A percentile compares a stretch with the other conserved stretches of the same genome.
Conservation (phyloP, 768 basidiomycete genomes). For the Dioszegia hungarica region DNA sequence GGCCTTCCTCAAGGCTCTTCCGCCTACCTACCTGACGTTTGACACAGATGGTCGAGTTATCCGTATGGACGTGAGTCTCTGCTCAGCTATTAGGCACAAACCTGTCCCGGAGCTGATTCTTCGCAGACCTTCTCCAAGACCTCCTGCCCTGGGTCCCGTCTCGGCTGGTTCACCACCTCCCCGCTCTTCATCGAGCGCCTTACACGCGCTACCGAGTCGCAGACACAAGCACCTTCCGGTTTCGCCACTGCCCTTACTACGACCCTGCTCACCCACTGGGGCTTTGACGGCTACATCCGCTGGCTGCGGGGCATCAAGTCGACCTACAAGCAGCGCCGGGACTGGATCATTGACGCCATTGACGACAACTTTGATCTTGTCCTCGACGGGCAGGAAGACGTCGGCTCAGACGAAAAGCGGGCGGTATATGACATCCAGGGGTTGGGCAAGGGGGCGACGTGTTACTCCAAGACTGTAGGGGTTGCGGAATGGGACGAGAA, state of each 20-base stretch:
- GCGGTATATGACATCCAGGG: slow-evolving; percentile 45
- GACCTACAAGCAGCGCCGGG: slow-evolving; percentile 45
- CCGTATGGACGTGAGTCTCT: slow-evolving; percentile 62
- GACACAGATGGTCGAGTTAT: slow-evolving; percentile 80
- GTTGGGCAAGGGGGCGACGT: slow-evolving; percentile 52
- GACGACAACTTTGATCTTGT: slow-evolving; percentile 61
- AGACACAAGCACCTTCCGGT: slow-evolving; percentile 67
- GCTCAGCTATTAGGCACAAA: too few relatives aligned
- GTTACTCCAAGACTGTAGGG: slow-evolving; percentile 50
- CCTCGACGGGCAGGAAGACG: slow-evolving; percentile 35
- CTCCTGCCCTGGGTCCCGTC: slow-evolving; percentile 68
- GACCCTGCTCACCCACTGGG: slow-evolving; percentile 63
- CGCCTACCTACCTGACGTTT: slow-evolving; percentile 56
- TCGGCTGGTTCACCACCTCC: slow-evolving; percentile 76
- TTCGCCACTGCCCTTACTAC: slow-evolving; percentile 60
- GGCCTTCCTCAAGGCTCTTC: slow-evolving; percentile 57
- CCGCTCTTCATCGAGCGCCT: slow-evolving; percentile 71
- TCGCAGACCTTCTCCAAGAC: slow-evolving; percentile 55
- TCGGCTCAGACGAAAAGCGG: slow-evolving; percentile 18
- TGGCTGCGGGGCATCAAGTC: slow-evolving; percentile 66
- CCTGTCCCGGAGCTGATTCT: too few relatives aligned
- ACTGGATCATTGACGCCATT: slow-evolving; percentile 58
- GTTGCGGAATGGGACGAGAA: slow-evolving; percentile 52
- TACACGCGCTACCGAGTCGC: slow-evolving; percentile 64
- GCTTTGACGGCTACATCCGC: slow-evolving; percentile 64